Base-by-base conservation (phyloP, 352 stramenopile genomes). In the Globisporangium cederbergense region DNA sequence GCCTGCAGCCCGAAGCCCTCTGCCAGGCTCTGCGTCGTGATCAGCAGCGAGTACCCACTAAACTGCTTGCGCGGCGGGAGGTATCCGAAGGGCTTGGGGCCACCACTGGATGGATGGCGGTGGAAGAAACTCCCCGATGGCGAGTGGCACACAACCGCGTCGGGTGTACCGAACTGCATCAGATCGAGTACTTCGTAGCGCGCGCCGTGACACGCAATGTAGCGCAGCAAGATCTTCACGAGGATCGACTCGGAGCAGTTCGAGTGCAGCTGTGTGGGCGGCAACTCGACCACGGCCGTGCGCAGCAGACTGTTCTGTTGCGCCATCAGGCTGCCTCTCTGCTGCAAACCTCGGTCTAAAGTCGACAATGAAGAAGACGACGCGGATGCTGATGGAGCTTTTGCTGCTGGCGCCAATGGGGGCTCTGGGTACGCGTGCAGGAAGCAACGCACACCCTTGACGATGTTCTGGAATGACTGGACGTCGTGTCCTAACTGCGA, bases 151-250 rank as follows among this genome's bases (percentile, higher is more conserved):
- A 86, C 83, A n/a, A 96, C 71, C 2, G 88, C 78, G 61, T 96
- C 86, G 0, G 88, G 83, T 32, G 88, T 95, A 11, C 88, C 88
- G 65, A 91, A 95, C 59, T 94, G 83, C 73, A 91, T 81, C 38
- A 96, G 54, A 47, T 96, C 88, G 4, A 88, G 70, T 36, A 96
- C 79, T 28, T 93, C 84, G 59, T 96, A 96, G 8, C 88, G 82
- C 28, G 77, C 80, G 2, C 77, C 77, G 40, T 96, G 88, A 42
- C 83, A 93, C n/a, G 81, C 88, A 62, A 96, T 90, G 59, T 94
- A 96, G 1, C 88, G 81, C 32, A 96, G 62, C 52, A 96, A 61
- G 64, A 92, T 89, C 58, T 90, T 86, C 58, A 89, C 74, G 8
- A 89, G 72, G 58, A 91, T 91, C 8, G 80, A 79, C 62, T 90